Evolutionary conservation across 345 rosid species (phyloP).

Genomic region (Excoecaria cochinchinensis): DNA sequence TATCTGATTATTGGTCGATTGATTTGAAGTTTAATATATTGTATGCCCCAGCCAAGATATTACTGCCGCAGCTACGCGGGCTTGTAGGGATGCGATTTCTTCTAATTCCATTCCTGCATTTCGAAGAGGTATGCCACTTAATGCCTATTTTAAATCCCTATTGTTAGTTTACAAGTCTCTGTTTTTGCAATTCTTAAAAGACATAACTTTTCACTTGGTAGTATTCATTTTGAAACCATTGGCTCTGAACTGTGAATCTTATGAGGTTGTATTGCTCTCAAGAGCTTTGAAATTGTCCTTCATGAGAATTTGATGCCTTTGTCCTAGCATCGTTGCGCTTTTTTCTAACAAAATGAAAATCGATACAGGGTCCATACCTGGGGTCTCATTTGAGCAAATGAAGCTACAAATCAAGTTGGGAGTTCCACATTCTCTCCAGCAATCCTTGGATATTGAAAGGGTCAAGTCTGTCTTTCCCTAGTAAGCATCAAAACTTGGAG

Average conservation of each 20-base stretch:
- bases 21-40: background rate
- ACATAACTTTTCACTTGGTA: background rate
- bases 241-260: background rate
- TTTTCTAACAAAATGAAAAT: constrained; percentile 4
- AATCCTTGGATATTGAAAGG: constrained; percentile 59
- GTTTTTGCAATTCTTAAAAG: background rate
- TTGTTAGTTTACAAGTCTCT: background rate
- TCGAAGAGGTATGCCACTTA: constrained; percentile 53
- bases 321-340: constrained; percentile 3
- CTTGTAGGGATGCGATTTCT: constrained; percentile 88
- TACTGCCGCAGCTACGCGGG: constrained; percentile 82
- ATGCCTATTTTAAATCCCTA: background rate
- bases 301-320: constrained; percentile 3
- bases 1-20: background rate
- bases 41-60: constrained; percentile 58
- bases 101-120: constrained; percentile 91
- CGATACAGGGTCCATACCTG: constrained; percentile 81
- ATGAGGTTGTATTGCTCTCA: background rate
- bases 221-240: background rate
- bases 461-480: constrained; percentile 85
- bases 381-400: constrained; percentile 82
- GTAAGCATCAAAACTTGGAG: constrained; percentile 42
- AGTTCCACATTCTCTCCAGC: constrained; percentile 80
- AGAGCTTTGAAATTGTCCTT: background rate
- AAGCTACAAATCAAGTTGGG: constrained; percentile 84